These are phyloP conservation scores for Mycena alexandri DNA, from an alignment of 768 basidiomycete genomes.

Conservation along the genomic window DNA sequence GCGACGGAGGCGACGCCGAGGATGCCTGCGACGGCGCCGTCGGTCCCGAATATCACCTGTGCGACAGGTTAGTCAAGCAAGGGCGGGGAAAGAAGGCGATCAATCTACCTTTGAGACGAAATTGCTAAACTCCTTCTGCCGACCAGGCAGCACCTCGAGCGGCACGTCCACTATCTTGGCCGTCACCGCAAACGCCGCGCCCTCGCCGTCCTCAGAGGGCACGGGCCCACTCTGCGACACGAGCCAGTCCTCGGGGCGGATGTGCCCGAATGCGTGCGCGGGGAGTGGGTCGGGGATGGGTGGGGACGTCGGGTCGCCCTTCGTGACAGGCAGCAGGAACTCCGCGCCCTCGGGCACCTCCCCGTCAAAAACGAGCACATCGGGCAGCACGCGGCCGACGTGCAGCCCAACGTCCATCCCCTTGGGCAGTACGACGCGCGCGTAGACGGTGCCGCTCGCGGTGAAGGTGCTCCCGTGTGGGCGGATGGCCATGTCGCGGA, in stretches of 20 bases:
- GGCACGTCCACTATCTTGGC: constrained; percentile 82
- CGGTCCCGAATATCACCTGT: constrained; percentile 76
- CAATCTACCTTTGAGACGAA: constrained; percentile 90
- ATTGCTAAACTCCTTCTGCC: constrained; percentile 79
- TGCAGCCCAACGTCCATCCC: constrained; percentile 77
- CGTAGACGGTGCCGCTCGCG: constrained; percentile 79
- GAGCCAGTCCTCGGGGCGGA: constrained; percentile 80
- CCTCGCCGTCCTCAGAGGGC: constrained; percentile 60
- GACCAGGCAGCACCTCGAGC: constrained; percentile 81
- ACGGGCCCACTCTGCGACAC: constrained; percentile 55
- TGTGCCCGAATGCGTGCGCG: constrained; percentile 79
- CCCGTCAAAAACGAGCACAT: constrained; percentile 85
- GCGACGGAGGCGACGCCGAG: constrained; percentile 73
- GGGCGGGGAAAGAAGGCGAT: constrained; percentile 4
- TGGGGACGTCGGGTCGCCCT: constrained; percentile 53
- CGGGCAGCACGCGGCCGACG: constrained; percentile 76
- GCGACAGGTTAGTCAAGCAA: constrained; percentile 17
- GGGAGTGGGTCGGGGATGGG: constrained; percentile 78
- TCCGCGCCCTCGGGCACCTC: constrained; percentile 57
- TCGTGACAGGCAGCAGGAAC: constrained; percentile 15
- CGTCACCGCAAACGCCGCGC: constrained; percentile 67
- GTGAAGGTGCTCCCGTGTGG: constrained; percentile 62
- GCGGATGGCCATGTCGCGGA: constrained; percentile 80
- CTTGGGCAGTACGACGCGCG: constrained; percentile 72
- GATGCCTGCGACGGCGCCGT: constrained; percentile 79